Base-by-base conservation (phyloP, 1,284 basidiomycete genomes). In the Ceratobasidium sp. region DNA sequence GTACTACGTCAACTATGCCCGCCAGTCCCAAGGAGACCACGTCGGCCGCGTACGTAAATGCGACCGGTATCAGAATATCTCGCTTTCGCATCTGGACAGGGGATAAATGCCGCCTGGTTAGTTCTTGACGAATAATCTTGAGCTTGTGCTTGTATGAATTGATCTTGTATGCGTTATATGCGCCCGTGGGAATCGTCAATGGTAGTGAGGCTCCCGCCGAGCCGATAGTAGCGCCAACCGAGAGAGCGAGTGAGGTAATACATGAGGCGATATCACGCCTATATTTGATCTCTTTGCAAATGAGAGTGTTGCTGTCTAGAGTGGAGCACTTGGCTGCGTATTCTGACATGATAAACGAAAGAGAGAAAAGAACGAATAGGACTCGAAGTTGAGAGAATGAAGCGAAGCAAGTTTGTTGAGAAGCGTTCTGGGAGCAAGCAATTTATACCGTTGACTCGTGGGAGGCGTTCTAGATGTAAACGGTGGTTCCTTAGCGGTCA, bases 81-180 rank as follows among this genome's bases (percentile, higher is more conserved):
- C 65, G 43, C 32, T 53, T 55, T 21, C 36, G 50, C 53, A 59
- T 70, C 14, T 59, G 34, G 10, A 12, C 53, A n/a, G 67, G 46
- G 12, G 21, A 53, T 21, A 70, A 43, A 30, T 41, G 16, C 26
- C 67, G 14, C 28, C 28, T 53, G 9, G 48, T 23, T 3, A 70
- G 67, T 36, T 70, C 67, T 21, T 32, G 53, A 18, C 67, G 46
- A 14, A 70, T 53, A 1, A 28, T 16, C 3, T 58, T 39, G 21
- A 70, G 50, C 26, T 70, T 70, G 9, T 30, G 32, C 23, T 30
- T 36, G 34, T 70, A 34, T 18, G 67, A 70, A 16, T 41, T 45
- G 52, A 70, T 70, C 28, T 70, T 70, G 67, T 70, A 70, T 6
- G 32, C n/a, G 21, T 70, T 70, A 34, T 59, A 70, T 4, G 34